phyloP scores from a whole-genome alignment of 306 rosid genomes.

The Prunus dulcis region DNA sequence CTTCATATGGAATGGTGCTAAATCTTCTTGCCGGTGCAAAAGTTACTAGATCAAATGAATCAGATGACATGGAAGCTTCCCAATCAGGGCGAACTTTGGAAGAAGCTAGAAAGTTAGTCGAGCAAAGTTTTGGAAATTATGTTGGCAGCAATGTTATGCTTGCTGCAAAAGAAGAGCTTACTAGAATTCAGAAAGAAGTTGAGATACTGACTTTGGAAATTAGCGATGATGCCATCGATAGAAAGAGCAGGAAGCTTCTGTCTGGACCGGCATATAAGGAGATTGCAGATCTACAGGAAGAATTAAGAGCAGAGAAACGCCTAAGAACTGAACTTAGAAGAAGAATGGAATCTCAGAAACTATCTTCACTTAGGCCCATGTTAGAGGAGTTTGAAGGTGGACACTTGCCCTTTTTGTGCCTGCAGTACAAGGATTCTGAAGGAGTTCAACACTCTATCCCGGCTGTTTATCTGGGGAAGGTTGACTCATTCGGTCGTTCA shows the following conservation, averaged over 20 bases:
- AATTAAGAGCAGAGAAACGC: slow-evolving; percentile 74
- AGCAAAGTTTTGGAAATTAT: slow-evolving; percentile 97
- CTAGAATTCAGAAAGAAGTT: slow-evolving; percentile 68
- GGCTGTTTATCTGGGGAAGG: slow-evolving; percentile 76
- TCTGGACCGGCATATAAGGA: slow-evolving; percentile 65
- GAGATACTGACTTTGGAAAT: slow-evolving; percentile 58
- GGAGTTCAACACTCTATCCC: slow-evolving; percentile 83
- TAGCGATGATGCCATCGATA: slow-evolving; percentile 82
- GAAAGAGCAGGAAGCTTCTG: slow-evolving; percentile 66
- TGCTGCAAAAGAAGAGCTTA: slow-evolving; percentile 89
- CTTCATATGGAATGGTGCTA: slow-evolving; percentile 96
- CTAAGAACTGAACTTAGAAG: slow-evolving; percentile 61
- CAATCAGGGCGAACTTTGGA: slow-evolving; percentile 69
- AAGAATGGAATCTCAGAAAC: slow-evolving; percentile 66
- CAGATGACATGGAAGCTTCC: slow-evolving; percentile 41
- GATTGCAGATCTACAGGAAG: slow-evolving; percentile 77
- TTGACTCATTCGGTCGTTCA: slow-evolving; percentile 49
- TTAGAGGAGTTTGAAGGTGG: slow-evolving; percentile 59
- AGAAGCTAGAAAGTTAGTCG: slow-evolving; percentile 94
- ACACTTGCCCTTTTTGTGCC: slow-evolving; percentile 73
- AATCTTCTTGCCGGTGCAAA: slow-evolving; percentile 89
- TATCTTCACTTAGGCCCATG: slow-evolving; percentile 64
- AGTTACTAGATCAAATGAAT: slow-evolving; percentile 63
- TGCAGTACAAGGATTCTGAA: slow-evolving; percentile 87
- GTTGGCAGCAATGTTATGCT: slow-evolving; percentile 93